Evolutionary conservation across 768 basidiomycete genomes (phyloP).

Genomic region (Tylopilus cervinicoccineus): DNA sequence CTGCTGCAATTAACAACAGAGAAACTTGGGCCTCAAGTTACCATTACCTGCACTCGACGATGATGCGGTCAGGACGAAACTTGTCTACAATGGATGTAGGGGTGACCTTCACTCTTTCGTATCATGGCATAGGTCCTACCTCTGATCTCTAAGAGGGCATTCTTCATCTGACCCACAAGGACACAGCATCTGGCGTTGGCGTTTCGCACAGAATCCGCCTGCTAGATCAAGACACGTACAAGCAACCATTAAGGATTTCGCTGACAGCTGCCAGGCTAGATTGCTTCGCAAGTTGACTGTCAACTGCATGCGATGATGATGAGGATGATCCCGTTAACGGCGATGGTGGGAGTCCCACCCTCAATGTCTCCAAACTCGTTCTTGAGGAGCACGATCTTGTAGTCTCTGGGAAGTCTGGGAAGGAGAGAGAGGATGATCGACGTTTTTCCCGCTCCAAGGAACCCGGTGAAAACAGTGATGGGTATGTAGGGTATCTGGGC

Average conservation of each 20-base stretch:
- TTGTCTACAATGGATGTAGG: slow-evolving; percentile 51
- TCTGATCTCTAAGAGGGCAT: slow-evolving; percentile 82
- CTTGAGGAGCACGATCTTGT: slow-evolving; percentile 88
- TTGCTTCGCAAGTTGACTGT: slow-evolving; percentile 85
- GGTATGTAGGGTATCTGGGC: slow-evolving; percentile 47
- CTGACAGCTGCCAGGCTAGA: slow-evolving; percentile 82
- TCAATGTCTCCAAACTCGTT: slow-evolving; percentile 96
- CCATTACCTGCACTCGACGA: slow-evolving; percentile 89
- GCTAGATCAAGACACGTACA: slow-evolving; percentile 44
- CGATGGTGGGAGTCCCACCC: slow-evolving; percentile 40
- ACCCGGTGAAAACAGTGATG: slow-evolving; percentile 95
- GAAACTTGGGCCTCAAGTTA: not conserved
- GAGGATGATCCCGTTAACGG: not conserved
- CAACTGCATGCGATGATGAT: slow-evolving; percentile 53
- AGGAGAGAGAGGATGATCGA: slow-evolving; percentile 80
- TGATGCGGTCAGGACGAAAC: slow-evolving; percentile 83
- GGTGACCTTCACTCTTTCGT: not conserved
- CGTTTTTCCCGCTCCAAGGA: slow-evolving; percentile 80
- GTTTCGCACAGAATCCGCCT: not conserved
- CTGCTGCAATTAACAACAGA: slow-evolving; percentile 34
- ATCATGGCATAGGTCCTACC: slow-evolving; percentile 39
- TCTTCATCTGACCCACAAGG: slow-evolving; percentile 93
- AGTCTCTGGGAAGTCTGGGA: slow-evolving; percentile 76
- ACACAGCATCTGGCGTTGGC: slow-evolving; percentile 71
- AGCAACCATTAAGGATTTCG: slow-evolving; percentile 95